Evolutionary conservation across 371 early-diverging fungal species (phyloP).

Genomic region (Quaeritorhiza haematococci): DNA sequence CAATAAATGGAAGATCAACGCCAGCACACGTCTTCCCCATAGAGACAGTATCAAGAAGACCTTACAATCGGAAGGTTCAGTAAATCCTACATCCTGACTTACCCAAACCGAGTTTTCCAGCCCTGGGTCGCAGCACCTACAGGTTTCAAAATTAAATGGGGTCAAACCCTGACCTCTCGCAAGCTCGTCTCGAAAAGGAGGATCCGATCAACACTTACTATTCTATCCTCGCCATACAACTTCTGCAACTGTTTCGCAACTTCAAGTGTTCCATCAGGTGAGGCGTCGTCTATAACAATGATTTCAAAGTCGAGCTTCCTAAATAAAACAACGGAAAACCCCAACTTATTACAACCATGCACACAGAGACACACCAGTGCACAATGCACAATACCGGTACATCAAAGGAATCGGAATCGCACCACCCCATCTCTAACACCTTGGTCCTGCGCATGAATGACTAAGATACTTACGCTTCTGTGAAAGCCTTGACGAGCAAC

Average conservation of each 20-base stretch:
- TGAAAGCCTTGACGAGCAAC: conserved; percentile 83
- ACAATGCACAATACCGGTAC: background rate
- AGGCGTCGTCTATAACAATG: conserved; percentile 96
- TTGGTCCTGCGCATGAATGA: background rate
- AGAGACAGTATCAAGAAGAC: no score
- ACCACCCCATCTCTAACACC: no score
- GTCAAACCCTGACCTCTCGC: background rate
- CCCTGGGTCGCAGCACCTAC: conserved; percentile 78
- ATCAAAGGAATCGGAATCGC: background rate
- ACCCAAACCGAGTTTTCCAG: conserved; percentile 91
- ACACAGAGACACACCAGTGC: no score
- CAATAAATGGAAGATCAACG: no score
- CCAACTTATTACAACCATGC: no score
- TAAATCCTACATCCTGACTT: no score
- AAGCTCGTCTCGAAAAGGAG: background rate
- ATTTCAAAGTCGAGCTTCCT: conserved; percentile 86
- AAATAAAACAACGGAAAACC: conserved; percentile 16
- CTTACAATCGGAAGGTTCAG: no score
- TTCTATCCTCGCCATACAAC: conserved; percentile 81
- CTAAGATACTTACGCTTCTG: conserved; percentile 57
- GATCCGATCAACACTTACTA: conserved; percentile 72
- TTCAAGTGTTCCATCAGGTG: conserved; percentile 97
- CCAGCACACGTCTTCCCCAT: no score
- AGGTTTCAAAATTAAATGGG: no score
- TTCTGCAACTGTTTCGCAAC: conserved; percentile 82